Evolutionary conservation across 331 rosid species (phyloP), one percentile per base, ranked within the genome.

Genomic region (Acacia pycnantha): DNA sequence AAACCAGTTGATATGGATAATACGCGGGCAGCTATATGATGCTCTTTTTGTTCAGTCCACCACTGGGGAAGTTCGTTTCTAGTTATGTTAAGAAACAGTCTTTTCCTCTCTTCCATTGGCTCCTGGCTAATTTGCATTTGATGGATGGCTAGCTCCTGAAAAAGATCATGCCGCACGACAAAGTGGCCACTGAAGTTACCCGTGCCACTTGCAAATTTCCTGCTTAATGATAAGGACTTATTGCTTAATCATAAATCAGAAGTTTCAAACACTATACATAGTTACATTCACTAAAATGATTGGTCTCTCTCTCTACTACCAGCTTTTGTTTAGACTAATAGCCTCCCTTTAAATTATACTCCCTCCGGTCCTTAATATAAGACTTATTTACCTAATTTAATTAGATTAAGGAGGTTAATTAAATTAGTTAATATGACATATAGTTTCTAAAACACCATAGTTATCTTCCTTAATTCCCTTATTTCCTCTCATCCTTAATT

Each of bases 1-100:
- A 24, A 26, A 90, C 97, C 93, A 26, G 90, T 88, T 77, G 94
- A 85, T 82, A 93, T 87, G 35, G 93, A 90, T 70, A 91, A 11
- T 18, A 88, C 64, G 65, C 73, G 87, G 9, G 94, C 90, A n/a
- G 81, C 58, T 53, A 50, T 48, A 14, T 27, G 85, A 76, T 69
- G 71, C 50, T 76, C 66, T 33, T 90, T 79, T 47, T 54, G 56
- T 75, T 43, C 64, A 18, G 35, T 78, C 97, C 97, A 90, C 92
- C 92, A 90, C 4, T 50, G 27, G 2, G 93, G 93, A 82, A 88
- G 80, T 1, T 84, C 78, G 37, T 89, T 76, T 70, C 77, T 88
- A 66, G 9, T 67, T 9, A 82, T 62, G 75, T 90, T 82, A 24
- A 93, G 48, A 82, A 85, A 77, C 84, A 89, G 78, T 70, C 92